Evolutionary conservation across 2,329 filamentous ascomycete species (phyloP), one percentile per base, ranked within the genome.

Genomic region (Ascochyta lentis): DNA sequence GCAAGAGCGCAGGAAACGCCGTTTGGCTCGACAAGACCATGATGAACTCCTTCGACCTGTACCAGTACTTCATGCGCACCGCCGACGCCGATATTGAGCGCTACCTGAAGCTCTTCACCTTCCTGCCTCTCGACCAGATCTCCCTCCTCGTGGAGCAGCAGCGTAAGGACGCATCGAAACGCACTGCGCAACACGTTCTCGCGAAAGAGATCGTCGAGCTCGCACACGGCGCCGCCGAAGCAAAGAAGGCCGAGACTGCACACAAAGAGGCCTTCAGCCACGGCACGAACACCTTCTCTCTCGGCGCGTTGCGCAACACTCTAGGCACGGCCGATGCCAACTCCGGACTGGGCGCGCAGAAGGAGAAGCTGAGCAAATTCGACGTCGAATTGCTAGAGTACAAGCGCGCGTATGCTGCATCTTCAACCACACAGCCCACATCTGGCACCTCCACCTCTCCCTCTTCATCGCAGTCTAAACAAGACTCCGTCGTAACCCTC

Each of bases 1-100:
- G 95, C 47, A 99, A 99, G 79, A 96, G 89, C 60, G 90, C 92
- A 2, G 94, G 93, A 24, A 98, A 98, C 73, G 93, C 94, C 2
- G 78, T 99, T 33, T 99, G 95, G 95, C 84, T 99, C 3, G 92
- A 97, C 73, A 82, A 83, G 49, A 87, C 89, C 66, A 85, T 92
- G 84, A 96, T 94, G 1, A 87, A 84, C 27, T 80, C 87, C 0
- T 97, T 94, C 69, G 92, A 98, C 54, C 81, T 98, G 1, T 98
- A 98, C 73, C 85, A 86, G 73, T 97, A 94, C 80, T 95, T 98
- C 67, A 82, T 97, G 61, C 86, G 91, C 46, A 88, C 89, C 0
- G 81, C 92, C 0, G 95, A 99, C 70, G 84, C 84, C 9, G 89
- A 96, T 49, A 86, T 98, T 4, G 90, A 92, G 75, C 84, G 82